A percentile compares a stretch with the other conserved stretches of the same genome.
Conservation (phyloP, 1,139 yeast species). For the Debaryomyces coudertii region DNA sequence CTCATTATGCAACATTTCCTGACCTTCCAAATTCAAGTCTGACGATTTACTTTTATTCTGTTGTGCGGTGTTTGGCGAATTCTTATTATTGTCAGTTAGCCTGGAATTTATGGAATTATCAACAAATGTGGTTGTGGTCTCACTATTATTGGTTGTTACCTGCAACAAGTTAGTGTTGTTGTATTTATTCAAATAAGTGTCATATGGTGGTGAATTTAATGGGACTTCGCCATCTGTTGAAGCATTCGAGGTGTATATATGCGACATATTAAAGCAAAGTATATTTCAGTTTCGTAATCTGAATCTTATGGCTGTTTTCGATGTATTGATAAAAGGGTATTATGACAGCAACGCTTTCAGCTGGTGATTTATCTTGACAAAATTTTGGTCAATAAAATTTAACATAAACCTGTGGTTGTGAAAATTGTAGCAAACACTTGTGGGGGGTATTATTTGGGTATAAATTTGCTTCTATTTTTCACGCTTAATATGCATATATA, state of each 20-base stretch:
- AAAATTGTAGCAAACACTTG: not conserved
- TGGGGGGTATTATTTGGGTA: slow-evolving; percentile 5
- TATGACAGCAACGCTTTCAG: not conserved
- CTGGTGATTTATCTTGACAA: not conserved
- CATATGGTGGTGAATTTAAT: slow-evolving; percentile 9
- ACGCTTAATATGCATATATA: not conserved
- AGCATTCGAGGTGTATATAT: slow-evolving; percentile 5
- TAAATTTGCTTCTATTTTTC: slow-evolving; percentile 3
- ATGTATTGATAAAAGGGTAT: not conserved
- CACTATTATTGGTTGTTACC: slow-evolving; percentile 6
- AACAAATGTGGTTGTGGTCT: slow-evolving; percentile 11
- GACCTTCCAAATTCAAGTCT: slow-evolving; percentile 15
- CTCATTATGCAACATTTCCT: slow-evolving; percentile 26
- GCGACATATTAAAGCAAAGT: slow-evolving; percentile 6
- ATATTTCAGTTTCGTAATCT: not conserved
- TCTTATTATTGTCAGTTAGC: not conserved
- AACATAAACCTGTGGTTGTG: not conserved
- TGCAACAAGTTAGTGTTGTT: slow-evolving; percentile 7
- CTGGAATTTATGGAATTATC: slow-evolving; percentile 7
- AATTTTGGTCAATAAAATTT: not conserved
- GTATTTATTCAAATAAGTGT: slow-evolving; percentile 8
- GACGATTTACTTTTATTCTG: not conserved
- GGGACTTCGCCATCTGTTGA: slow-evolving; percentile 1
- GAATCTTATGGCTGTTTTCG: not conserved
- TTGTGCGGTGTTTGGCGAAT: not conserved